Conservation (phyloP, 1,139 yeast genomes). For the Geotrichum siamense region DNA sequence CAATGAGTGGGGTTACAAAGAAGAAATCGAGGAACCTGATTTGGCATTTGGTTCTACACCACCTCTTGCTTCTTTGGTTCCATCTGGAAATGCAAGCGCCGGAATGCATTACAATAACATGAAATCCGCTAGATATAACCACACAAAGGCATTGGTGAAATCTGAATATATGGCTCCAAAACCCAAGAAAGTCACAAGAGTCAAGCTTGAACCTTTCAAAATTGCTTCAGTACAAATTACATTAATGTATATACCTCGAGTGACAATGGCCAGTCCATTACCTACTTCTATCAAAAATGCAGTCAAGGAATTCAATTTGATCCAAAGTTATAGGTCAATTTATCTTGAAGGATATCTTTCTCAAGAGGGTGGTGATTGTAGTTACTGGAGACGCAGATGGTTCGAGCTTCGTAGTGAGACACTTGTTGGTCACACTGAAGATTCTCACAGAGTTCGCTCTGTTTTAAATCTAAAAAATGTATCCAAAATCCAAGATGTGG, state of each 20-base stretch:
- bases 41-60: not conserved
- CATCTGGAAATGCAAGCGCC: conserved; percentile 13
- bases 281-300: conserved; percentile 39
- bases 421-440: conserved; percentile 59
- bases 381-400: conserved; percentile 57
- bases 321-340: conserved; percentile 22
- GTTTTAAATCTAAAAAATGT: conserved; percentile 46
- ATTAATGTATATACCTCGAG: conserved; percentile 59
- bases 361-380: conserved; percentile 77
- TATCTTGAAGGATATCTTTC: conserved; percentile 49
- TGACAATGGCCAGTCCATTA: conserved; percentile 40
- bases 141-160: conserved; percentile 1
- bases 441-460: conserved; percentile 50
- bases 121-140: conserved; percentile 4
- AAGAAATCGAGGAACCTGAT: conserved; percentile 8
- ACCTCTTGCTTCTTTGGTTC: conserved; percentile 9
- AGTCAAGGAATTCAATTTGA: conserved; percentile 25
- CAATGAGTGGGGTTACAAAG: conserved; percentile 64
- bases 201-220: conserved; percentile 43
- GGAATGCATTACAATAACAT: conserved; percentile 7
- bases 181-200: conserved; percentile 9
- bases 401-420: conserved; percentile 53
- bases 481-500: conserved; percentile 8
- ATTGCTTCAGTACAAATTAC: conserved; percentile 64
- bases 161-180: not conserved